These are phyloP conservation scores for Lentinula edodes DNA, from an alignment of 768 basidiomycete species.

Conservation along the genomic window DNA sequence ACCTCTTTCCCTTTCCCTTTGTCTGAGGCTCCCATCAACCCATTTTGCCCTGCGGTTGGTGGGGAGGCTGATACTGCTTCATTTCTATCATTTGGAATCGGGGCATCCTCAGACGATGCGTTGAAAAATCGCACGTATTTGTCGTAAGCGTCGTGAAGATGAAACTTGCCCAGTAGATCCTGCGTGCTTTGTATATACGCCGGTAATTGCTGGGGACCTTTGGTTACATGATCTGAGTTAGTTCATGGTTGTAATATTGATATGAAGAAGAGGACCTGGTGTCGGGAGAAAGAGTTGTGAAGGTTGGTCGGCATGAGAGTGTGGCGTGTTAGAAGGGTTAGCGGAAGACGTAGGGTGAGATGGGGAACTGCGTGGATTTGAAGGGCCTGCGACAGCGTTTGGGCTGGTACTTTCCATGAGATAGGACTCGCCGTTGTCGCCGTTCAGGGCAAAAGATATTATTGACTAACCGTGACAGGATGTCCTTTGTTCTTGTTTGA, in stretches of 20 bases:
- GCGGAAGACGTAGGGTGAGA: conserved; percentile 21
- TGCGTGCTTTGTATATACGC: conserved; percentile 67
- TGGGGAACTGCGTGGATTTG: conserved; percentile 24
- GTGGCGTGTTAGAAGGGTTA: conserved; percentile 21
- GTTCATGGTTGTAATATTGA: conserved; percentile 4
- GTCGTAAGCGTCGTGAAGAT: conserved; percentile 71
- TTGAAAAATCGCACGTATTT: conserved; percentile 65
- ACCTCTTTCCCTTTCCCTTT: conserved; percentile 47
- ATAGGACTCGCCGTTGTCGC: conserved; percentile 8
- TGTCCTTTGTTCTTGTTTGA: background rate
- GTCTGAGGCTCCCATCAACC: conserved; percentile 19
- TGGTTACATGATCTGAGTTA: conserved; percentile 8
- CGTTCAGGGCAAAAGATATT: conserved; percentile 3
- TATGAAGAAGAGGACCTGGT: conserved; percentile 24
- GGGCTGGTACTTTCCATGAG: conserved; percentile 35
- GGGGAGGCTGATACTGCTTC: conserved; percentile 10
- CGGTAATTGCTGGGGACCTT: conserved; percentile 31
- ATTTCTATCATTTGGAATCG: conserved; percentile 4
- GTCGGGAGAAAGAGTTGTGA: conserved; percentile 32
- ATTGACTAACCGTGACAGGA: background rate
- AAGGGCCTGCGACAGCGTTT: conserved; percentile 65
- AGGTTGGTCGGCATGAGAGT: conserved; percentile 4
- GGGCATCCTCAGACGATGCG: conserved; percentile 23
- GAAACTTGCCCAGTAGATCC: conserved; percentile 70
- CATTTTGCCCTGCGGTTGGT: conserved; percentile 14